Conservation (phyloP, 768 basidiomycete species). For the Rhodotorula sphaerocarpa region DNA sequence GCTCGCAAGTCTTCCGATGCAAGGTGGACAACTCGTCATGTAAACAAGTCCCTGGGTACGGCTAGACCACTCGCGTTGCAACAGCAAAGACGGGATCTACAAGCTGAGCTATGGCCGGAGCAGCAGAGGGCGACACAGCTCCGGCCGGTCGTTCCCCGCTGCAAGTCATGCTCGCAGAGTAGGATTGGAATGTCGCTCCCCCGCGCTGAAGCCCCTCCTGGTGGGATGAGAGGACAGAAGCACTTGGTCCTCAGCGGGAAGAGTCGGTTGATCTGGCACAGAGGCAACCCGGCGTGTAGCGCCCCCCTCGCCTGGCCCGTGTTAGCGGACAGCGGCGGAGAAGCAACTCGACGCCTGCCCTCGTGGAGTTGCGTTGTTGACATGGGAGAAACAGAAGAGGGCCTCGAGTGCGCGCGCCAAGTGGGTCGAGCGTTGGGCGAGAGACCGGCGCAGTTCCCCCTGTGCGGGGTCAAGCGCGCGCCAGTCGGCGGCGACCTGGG, state of each 20-base stretch:
- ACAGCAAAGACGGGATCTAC: too few species aligned
- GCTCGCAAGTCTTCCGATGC: too few species aligned
- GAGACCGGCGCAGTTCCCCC: too few species aligned
- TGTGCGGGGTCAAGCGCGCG: background rate
- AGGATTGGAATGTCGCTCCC: conserved; percentile 1
- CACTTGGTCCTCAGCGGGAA: conserved; percentile 9
- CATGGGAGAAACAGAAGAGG: background rate
- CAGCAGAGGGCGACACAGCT: too few species aligned
- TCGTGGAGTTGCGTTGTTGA: background rate
- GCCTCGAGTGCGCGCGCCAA: too few species aligned
- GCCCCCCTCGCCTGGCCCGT: background rate
- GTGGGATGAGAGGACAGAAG: background rate
- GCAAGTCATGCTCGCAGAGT: too few species aligned
- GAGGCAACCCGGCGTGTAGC: conserved; percentile 5
- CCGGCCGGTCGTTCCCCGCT: too few species aligned
- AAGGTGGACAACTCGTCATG: too few species aligned
- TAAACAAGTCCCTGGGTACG: too few species aligned
- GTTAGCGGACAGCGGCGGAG: background rate
- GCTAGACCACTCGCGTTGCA: too few species aligned
- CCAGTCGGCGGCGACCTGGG: background rate
- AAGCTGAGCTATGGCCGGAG: too few species aligned
- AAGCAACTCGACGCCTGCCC: conserved; percentile 4
- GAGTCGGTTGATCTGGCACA: conserved; percentile 4
- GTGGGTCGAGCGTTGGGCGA: background rate
- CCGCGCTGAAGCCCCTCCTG: conserved; percentile 8